Evolutionary conservation across 2,329 filamentous ascomycete species (phyloP), one percentile per base, ranked within the genome.

Genomic region (Microcyclospora pomicola): DNA sequence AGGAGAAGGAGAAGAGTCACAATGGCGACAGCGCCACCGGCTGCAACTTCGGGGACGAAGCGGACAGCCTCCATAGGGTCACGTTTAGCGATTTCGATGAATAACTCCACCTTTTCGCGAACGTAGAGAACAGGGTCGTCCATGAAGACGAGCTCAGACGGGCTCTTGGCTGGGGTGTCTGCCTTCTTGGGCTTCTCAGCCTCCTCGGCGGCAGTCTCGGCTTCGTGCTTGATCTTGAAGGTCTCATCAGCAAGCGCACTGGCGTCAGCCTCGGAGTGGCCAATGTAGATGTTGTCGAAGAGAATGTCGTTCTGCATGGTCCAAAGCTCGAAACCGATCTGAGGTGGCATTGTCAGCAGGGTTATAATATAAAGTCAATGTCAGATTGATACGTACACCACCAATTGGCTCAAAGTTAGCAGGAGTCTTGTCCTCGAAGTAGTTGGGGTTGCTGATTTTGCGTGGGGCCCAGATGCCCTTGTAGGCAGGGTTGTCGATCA

Each of bases 201-300:
- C 51, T 82, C 75, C 61, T 88, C 82, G 60, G 91, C 82, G 50
- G 83, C 71, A 34, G 80, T 75, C 70, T 98, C 91, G 36, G 83
- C 68, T 39, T 77, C 70, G 61, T 78, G 72, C 82, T 98, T 98
- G 67, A 85, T 66, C 58, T 84, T 80, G 63, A 87, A 98, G 39
- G 85, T 84, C 73, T 94, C 84, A 48, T 81, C 73, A 54, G 85
- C 82, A 58, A 98, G 72, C 68, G 87, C 82, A 64, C 82, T 77
- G 45, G 91, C 91, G 51, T 98, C 91, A 59, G 85, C 85, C 51
- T 91, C 63, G 14, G 88, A 96, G 77, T 98, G 91, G 47, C 91
- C 91, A 61, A 98, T 86, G 76, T 96, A 98, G 72, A 98, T 92
- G 79, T 98, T 98, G 77, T 96, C 85, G 56, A 98, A 96, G 56